Base-by-base conservation (phyloP, 2,329 filamentous ascomycete species). In the Alternaria hordeiaustralica region DNA sequence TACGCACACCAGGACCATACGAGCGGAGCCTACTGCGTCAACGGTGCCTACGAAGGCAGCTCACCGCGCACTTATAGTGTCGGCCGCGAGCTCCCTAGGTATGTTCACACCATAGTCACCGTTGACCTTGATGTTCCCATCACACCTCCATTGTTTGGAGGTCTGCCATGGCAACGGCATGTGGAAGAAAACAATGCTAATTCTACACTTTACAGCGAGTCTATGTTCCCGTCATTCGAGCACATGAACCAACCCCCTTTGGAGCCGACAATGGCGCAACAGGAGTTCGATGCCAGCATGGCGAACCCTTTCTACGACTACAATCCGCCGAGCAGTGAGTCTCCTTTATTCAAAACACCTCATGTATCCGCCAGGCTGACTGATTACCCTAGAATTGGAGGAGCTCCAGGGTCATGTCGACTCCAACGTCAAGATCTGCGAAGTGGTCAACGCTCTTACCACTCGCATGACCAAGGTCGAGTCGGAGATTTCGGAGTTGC, bases 381-480 rank as follows among this genome's bases (percentile, higher is more conserved):
- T 53, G 49, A 25, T 53, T 2, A n/a, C 1, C 2, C n/a, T 36
- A 53, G 49, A 53, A 3, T 53, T 33, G 8, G 49, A 10, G 2
- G 49, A 57, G 18, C 20, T 65, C 2, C 4, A 33, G 18, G 56
- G 65, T 25, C 33, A 63, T 9, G 36, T 54, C 6, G 45, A 11
- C 12, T 54, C 63, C 43, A 60, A 45, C 12, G 13, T n/a, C 5
- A 28, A 18, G 7, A 45, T 58, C 2, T 5, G 50, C 1, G 12
- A 41, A 4, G 18, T 49, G 12, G 2, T 58, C 5, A 44, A 54
- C 3, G 15, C 41, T 1, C 25, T 98, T 65, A 94, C 97, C 83
- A 97, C 97, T 87, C 94, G 95, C 65, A 96, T 98, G 91, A 87
- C 97, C 69, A 97, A 97, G 79, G 88, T 96, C 58, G 92, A 92